Percentiles rank a stretch among this genome's conserved stretches.
These are phyloP conservation scores for Phytophthora macrochlamydospora DNA, from an alignment of 352 stramenopile species.

Conservation along the genomic window DNA sequence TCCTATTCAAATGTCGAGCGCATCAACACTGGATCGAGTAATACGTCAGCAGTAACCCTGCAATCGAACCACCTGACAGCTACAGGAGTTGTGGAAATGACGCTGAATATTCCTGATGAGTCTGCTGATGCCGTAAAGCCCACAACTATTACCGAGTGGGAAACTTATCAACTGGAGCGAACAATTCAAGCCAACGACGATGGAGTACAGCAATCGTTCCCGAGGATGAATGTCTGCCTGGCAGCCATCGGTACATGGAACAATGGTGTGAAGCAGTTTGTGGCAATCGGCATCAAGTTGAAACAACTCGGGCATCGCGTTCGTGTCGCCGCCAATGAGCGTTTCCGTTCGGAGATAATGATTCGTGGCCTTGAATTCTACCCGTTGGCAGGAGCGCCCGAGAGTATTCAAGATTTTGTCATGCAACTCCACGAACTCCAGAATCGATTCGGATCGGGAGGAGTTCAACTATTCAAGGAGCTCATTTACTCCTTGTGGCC, in stretches of 20 bases:
- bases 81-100: too few species aligned
- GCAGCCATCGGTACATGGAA: conserved; percentile 47
- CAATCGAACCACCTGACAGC: too few species aligned
- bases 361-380: conserved; percentile 51
- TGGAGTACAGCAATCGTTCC: too few species aligned
- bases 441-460: conserved; percentile 2
- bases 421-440: conserved; percentile 17
- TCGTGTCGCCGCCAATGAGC: conserved; percentile 73
- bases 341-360: conserved; percentile 63
- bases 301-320: conserved; percentile 77
- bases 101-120: too few species aligned
- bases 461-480: conserved; percentile 30
- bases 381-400: conserved; percentile 35
- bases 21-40: too few species aligned
- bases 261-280: conserved; percentile 62
- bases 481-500: conserved; percentile 44
- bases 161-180: too few species aligned
- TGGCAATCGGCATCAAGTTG: conserved; percentile 62
- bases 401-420: conserved; percentile 28
- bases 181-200: too few species aligned
- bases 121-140: too few species aligned
- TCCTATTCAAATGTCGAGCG: too few species aligned
- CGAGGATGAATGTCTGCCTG: conserved; percentile 42
- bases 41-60: too few species aligned
- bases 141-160: too few species aligned